phyloP scores from a whole-genome alignment of 441 rosid species.

The Erysimum pusillum region DNA sequence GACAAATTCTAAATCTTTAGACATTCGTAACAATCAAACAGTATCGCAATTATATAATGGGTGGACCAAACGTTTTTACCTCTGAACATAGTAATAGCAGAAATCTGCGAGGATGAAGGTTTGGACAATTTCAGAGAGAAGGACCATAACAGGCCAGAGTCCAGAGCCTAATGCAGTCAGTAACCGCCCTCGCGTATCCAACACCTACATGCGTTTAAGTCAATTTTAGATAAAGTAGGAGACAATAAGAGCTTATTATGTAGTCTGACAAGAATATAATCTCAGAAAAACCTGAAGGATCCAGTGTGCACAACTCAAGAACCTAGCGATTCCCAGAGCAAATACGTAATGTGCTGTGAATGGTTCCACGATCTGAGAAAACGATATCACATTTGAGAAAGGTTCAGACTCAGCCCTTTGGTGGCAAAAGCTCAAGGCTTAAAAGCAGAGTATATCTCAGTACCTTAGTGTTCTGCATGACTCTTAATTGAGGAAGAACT shows the following conservation, averaged over 20 bases:
- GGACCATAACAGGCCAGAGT: constrained; percentile 72
- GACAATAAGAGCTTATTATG: neutral
- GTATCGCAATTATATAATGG: neutral
- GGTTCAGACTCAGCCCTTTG: constrained; percentile 11
- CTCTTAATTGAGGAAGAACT: constrained; percentile 74
- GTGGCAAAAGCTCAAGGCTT: constrained; percentile 8
- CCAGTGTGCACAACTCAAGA: constrained; percentile 79
- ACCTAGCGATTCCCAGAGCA: constrained; percentile 74
- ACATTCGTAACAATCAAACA: constrained; percentile 17
- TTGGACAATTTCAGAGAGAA: constrained; percentile 71
- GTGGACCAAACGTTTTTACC: constrained; percentile 42
- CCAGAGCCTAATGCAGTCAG: constrained; percentile 71
- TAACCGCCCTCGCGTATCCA: constrained; percentile 62
- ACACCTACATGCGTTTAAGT: constrained; percentile 46
- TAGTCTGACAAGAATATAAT: neutral
- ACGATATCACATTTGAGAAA: constrained; percentile 17
- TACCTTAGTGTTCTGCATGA: constrained; percentile 83
- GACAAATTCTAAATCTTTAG: neutral
- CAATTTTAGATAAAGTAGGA: neutral
- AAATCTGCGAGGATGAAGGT: constrained; percentile 77
- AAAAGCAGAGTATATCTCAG: neutral
- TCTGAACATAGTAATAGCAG: constrained; percentile 74
- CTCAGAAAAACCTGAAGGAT: constrained; percentile 60
- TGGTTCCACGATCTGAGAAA: constrained; percentile 67
- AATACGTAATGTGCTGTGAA: constrained; percentile 78